Evolutionary conservation across 140 eudicot genomes (phyloP).

Genomic region (Flaveria floridana): DNA sequence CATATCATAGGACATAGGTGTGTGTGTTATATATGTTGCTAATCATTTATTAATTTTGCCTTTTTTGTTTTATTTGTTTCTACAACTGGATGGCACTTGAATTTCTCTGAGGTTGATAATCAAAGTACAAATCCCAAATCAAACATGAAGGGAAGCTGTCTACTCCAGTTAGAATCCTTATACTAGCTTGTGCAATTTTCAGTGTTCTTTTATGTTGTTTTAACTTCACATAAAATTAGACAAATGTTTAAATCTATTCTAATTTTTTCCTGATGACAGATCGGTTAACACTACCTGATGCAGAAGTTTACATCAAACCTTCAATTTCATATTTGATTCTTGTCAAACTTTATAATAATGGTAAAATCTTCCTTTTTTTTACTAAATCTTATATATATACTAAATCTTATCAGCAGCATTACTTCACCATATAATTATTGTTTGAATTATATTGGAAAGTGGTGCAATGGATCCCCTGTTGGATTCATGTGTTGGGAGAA

Average conservation of each 20-base stretch:
- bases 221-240: not conserved
- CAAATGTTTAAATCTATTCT: constrained; percentile 9
- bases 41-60: too few species aligned
- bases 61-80: too few species aligned
- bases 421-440: too few species aligned
- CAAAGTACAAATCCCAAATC: constrained; percentile 82
- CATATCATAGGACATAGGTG: too few species aligned
- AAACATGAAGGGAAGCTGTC: constrained; percentile 86
- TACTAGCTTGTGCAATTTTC: not conserved
- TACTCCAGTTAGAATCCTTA: constrained; percentile 92
- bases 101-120: constrained; percentile 43
- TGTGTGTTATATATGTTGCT: too few species aligned
- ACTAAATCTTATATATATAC: too few species aligned
- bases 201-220: not conserved
- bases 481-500: constrained; percentile 89
- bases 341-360: constrained; percentile 84
- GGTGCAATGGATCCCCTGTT: constrained; percentile 99
- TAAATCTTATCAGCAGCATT: too few species aligned
- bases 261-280: constrained; percentile 43
- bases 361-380: constrained; percentile 26
- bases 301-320: constrained; percentile 88
- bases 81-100: too few species aligned
- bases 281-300: constrained; percentile 39
- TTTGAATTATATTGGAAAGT: constrained; percentile 40
- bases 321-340: constrained; percentile 90